Evolutionary conservation across 1,284 basidiomycete species (phyloP), one percentile per base, ranked within the genome.

Genomic region (Grifola frondosa): DNA sequence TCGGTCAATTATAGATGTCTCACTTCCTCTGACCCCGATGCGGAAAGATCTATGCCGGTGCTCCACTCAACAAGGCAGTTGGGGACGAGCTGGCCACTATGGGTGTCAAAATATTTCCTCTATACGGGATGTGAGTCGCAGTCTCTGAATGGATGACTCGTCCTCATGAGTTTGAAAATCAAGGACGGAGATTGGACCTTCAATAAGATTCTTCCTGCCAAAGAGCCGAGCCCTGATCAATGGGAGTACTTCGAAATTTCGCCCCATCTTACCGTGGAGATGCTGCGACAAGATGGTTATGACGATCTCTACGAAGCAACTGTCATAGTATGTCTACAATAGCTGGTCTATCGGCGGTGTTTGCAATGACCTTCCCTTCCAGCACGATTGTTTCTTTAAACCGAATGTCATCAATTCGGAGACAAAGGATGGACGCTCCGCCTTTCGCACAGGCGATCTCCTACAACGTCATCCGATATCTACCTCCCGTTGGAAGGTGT

Each of bases 401-500:
- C 56, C 59, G 16, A 46, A 43, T 20, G 56, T 64, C 9, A 41
- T 62, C 31, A 69, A 69, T 47, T 56, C 51, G 0, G 25, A 41
- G 2, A 40, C 61, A n/a, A n/a, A n/a, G n/a, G 52, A 65, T 28
- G 67, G 66, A 2, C 36, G 47, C 2, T 53, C 59, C 17, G 68
- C 61, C 11, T 69, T 62, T 43, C 59, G 62, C 8, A 66, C 72
- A 5, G 67, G 62, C 17, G 76, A 78, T 54, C 50, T 78, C 7
- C 49, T 77, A 15, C 40, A 61, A 0, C 68, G 65, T 11, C 77
- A 79, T 52, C 74, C 76, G 5, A 68, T 66, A 0, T 68, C 69
- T 25, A 54, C 62, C 5, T 66, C 67, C 5, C 58, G 63, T 12
- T 78, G 70, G 68, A 70, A 67, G 47, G 60, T 75, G 13, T 64